Evolutionary conservation across 345 rosid species (phyloP).

Genomic region (Brassica nigra): DNA sequence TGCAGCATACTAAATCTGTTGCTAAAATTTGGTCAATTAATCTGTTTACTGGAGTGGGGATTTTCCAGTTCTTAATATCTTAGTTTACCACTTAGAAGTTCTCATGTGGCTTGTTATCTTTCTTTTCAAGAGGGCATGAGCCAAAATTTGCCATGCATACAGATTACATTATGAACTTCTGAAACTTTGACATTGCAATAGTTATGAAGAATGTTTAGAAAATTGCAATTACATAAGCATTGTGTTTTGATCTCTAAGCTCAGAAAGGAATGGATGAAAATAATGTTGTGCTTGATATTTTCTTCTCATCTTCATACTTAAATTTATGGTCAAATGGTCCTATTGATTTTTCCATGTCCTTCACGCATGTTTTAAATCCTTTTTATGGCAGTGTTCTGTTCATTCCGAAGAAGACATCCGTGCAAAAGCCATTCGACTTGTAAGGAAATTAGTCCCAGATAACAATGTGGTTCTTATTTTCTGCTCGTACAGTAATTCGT

Average conservation of each 20-base stretch:
- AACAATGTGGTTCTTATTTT: slow-evolving; percentile 15
- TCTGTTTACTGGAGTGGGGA: not conserved
- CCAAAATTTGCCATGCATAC: not conserved
- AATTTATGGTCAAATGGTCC: slow-evolving; percentile 9
- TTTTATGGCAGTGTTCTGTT: slow-evolving; percentile 77
- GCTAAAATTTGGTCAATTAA: slow-evolving; percentile 12
- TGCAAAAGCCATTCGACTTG: slow-evolving; percentile 93
- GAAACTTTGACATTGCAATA: not conserved
- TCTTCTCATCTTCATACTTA: not conserved
- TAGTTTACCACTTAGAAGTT: not conserved
- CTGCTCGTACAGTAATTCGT: slow-evolving; percentile 21
- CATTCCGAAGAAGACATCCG: slow-evolving; percentile 93
- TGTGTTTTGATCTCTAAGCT: slow-evolving; percentile 12
- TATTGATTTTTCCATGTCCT: slow-evolving; percentile 22
- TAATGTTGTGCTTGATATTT: slow-evolving; percentile 7
- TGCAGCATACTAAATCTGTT: not conserved
- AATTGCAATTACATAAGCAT: not conserved
- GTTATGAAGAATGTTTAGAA: not conserved
- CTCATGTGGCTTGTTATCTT: slow-evolving; percentile 4
- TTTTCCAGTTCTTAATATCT: not conserved
- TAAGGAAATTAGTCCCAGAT: slow-evolving; percentile 42
- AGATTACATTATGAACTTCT: slow-evolving; percentile 1
- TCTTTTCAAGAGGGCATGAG: not conserved
- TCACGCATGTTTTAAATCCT: slow-evolving; percentile 34
- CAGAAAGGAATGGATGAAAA: slow-evolving; percentile 10